phyloP scores from a whole-genome alignment of 2,329 filamentous ascomycete species.

The Epichloe uncinata region DNA sequence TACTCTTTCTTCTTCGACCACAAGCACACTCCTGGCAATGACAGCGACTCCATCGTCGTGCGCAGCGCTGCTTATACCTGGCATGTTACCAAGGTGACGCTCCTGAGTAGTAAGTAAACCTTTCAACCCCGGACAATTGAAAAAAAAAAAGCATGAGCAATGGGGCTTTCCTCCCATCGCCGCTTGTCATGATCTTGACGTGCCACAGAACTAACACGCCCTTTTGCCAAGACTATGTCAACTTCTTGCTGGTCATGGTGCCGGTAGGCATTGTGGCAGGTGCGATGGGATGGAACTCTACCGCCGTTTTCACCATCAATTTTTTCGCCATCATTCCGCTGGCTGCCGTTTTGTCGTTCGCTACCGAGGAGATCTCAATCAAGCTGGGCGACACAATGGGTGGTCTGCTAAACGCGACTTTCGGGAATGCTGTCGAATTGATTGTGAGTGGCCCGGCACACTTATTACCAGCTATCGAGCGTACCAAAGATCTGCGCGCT shows the following conservation, averaged over 20 bases:
- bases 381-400: slow-evolving; percentile 63
- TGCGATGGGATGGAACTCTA: slow-evolving; percentile 46
- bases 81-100: slow-evolving; percentile 43
- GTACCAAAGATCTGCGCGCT: neutral
- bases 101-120: slow-evolving; percentile 41
- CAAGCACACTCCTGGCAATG: slow-evolving; percentile 36
- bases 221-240: slow-evolving; percentile 39
- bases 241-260: slow-evolving; percentile 60
- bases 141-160: neutral
- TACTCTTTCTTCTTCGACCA: slow-evolving; percentile 35
- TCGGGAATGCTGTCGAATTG: slow-evolving; percentile 68
- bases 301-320: slow-evolving; percentile 61
- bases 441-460: slow-evolving; percentile 40
- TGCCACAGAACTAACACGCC: neutral
- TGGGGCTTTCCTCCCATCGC: neutral
- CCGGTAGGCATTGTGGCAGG: slow-evolving; percentile 60
- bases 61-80: slow-evolving; percentile 34
- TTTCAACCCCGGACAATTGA: neutral
- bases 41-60: slow-evolving; percentile 33
- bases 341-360: slow-evolving; percentile 60
- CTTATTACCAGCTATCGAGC: too few species aligned
- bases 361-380: slow-evolving; percentile 62
- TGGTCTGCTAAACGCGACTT: slow-evolving; percentile 62
- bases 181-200: neutral
- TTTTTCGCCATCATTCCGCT: slow-evolving; percentile 75